Base-by-base conservation (phyloP, 768 basidiomycete genomes). In the Leccinum rimulosum region DNA sequence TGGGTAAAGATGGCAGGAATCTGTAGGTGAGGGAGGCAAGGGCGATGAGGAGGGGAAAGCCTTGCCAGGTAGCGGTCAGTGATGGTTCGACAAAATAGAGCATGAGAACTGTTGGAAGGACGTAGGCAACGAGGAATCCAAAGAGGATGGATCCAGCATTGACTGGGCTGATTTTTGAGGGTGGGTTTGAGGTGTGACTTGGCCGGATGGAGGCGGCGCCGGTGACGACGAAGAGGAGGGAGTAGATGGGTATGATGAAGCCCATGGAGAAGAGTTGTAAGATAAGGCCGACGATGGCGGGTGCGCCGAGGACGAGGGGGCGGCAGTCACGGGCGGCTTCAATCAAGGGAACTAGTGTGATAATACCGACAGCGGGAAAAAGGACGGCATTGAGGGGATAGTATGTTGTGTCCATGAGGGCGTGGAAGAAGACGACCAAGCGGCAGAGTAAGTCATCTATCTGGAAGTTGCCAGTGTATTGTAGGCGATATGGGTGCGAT, bases 131-230 rank as follows among this genome's bases (percentile, higher is more conserved):
- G 35, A 80, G 27, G 33, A 83, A 33, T 1, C 77, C 79, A 63
- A 84, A 84, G n/a, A 81, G 61, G 30, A 82, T 72, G 17, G 82
- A 83, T 66, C 84, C 79, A 5, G 79, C 82, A 47, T 82, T 77
- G 12, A 71, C 77, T 60, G 79, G 75, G 12, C 77, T 75, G n/a
- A 81, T 67, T 54, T 63, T 64, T 36, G 68, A 67, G 52, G 70
- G 66, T 19, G 45, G 25, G 50, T 19, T 30, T 6, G 33, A 31
- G 45, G 2, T 19, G 33, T 15, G 19, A 50, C 43, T 40, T 11
- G 36, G 55, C 3, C 3, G 51, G 15, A 49, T 57, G 28, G 61
- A 62, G 14, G 75, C 55, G 2, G 75, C 68, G 6, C 76, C 76
- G 0, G 76, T 75, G 38, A 80, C 56, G 58, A 82, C 72, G 69